These are phyloP conservation scores for Pulveroboletus sp. DNA, from an alignment of 768 basidiomycete species.

Conservation along the genomic window DNA sequence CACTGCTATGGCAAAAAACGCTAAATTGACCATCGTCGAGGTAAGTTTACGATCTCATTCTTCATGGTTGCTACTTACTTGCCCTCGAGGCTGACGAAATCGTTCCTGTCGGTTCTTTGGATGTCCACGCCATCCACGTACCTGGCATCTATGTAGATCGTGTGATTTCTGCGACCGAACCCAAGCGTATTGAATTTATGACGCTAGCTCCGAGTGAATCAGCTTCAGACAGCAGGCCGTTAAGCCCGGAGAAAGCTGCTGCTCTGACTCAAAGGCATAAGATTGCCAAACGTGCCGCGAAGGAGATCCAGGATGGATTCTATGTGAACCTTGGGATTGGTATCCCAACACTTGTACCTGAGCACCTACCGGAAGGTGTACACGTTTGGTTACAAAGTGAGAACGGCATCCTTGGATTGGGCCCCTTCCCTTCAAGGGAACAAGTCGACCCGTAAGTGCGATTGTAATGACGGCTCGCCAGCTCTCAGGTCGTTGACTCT, in stretches of 20 bases:
- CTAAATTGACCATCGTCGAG: slow-evolving; percentile 88
- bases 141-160: slow-evolving; percentile 88
- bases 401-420: slow-evolving; percentile 87
- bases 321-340: slow-evolving; percentile 89
- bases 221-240: slow-evolving; percentile 19
- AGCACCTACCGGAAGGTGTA: slow-evolving; percentile 66
- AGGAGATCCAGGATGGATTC: slow-evolving; percentile 83
- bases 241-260: slow-evolving; percentile 47
- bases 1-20: slow-evolving; percentile 83
- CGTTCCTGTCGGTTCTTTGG: slow-evolving; percentile 75
- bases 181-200: slow-evolving; percentile 73
- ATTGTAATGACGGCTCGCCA: neutral
- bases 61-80: neutral
- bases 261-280: slow-evolving; percentile 57
- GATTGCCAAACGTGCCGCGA: slow-evolving; percentile 83
- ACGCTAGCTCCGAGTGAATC: slow-evolving; percentile 57
- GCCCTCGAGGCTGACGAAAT: slow-evolving; percentile 74
- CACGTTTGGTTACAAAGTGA: slow-evolving; percentile 90
- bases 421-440: slow-evolving; percentile 80
- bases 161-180: slow-evolving; percentile 70
- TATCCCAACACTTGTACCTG: slow-evolving; percentile 86
- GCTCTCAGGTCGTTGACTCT: neutral
- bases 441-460: slow-evolving; percentile 71
- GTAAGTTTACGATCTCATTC: slow-evolving; percentile 31
- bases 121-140: slow-evolving; percentile 76